A percentile compares a stretch with the other conserved stretches of the same genome.
phyloP scores from a whole-genome alignment of 345 rosid genomes.

The Durio zibethinus region DNA sequence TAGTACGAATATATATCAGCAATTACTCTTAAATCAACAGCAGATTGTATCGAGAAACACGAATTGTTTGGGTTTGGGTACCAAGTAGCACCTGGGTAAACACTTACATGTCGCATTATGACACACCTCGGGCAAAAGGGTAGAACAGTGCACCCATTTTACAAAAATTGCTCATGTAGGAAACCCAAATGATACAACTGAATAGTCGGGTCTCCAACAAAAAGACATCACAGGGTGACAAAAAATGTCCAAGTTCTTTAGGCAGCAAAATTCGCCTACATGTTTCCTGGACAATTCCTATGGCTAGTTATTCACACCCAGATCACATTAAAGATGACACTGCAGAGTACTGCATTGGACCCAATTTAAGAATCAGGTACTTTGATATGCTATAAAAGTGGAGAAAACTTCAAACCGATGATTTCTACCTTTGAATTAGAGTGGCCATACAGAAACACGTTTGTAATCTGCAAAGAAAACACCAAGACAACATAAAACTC shows the following conservation, averaged over 20 bases:
- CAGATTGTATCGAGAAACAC: too few species aligned
- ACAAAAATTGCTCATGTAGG: neutral
- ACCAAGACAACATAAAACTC: constrained; percentile 1
- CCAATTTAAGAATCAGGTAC: constrained; percentile 22
- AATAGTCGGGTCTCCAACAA: neutral
- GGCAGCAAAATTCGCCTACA: neutral
- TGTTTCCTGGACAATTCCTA: neutral
- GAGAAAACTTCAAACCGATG: constrained; percentile 62
- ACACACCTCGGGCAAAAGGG: neutral
- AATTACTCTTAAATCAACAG: too few species aligned
- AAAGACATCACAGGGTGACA: too few species aligned
- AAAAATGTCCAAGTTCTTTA: neutral
- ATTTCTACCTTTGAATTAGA: constrained; percentile 59
- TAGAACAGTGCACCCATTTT: neutral
- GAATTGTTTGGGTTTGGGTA: too few species aligned
- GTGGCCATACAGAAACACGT: constrained; percentile 61
- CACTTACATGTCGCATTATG: too few species aligned
- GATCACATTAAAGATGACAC: neutral
- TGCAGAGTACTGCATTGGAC: constrained; percentile 25
- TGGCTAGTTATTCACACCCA: neutral
- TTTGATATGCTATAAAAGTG: constrained; percentile 37
- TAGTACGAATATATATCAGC: too few species aligned
- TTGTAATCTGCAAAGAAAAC: constrained; percentile 55
- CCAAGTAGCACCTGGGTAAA: too few species aligned
- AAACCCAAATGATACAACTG: neutral